phyloP scores from a whole-genome alignment of 1,284 basidiomycete species.

The Ustanciosporium gigantosporum region DNA sequence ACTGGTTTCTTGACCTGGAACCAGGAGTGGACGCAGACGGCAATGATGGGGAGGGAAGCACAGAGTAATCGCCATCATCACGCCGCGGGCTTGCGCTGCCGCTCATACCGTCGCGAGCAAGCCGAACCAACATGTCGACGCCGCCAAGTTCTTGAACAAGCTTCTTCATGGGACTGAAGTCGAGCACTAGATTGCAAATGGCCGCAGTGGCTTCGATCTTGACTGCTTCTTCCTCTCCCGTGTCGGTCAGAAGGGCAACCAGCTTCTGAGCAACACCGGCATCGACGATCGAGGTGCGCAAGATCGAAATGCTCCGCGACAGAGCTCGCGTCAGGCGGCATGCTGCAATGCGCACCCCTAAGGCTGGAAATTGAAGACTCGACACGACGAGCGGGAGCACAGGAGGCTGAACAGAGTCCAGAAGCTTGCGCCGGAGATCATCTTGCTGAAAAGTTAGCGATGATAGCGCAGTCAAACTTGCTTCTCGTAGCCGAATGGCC shows the following conservation, averaged over 20 bases:
- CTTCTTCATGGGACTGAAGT: constrained; percentile 55
- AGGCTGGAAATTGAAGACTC: constrained; percentile 29
- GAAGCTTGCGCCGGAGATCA: constrained; percentile 40
- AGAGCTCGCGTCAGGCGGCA: constrained; percentile 48
- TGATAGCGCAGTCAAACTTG: constrained; percentile 43
- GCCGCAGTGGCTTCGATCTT: constrained; percentile 46
- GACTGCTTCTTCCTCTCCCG: constrained; percentile 36
- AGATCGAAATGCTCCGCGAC: constrained; percentile 47
- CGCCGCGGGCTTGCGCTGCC: not conserved
- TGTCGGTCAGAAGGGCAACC: constrained; percentile 38
- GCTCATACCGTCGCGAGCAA: constrained; percentile 15
- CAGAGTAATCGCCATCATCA: constrained; percentile 13
- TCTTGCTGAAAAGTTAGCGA: constrained; percentile 49
- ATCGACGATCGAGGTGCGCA: constrained; percentile 54
- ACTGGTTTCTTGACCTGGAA: not conserved
- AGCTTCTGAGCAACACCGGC: constrained; percentile 49
- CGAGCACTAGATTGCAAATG: constrained; percentile 54
- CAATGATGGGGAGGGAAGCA: constrained; percentile 12
- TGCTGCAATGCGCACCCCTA: constrained; percentile 53
- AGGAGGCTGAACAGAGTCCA: constrained; percentile 41
- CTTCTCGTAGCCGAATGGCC: constrained; percentile 46
- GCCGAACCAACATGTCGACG: constrained; percentile 30
- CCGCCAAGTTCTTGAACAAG: constrained; percentile 44
- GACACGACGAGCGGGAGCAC: constrained; percentile 45
- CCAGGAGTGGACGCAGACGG: not conserved